Percentiles rank a stretch among this genome's conserved stretches.
Conservation (phyloP, 257 asterid genomes). For the Solanum commersonii region DNA sequence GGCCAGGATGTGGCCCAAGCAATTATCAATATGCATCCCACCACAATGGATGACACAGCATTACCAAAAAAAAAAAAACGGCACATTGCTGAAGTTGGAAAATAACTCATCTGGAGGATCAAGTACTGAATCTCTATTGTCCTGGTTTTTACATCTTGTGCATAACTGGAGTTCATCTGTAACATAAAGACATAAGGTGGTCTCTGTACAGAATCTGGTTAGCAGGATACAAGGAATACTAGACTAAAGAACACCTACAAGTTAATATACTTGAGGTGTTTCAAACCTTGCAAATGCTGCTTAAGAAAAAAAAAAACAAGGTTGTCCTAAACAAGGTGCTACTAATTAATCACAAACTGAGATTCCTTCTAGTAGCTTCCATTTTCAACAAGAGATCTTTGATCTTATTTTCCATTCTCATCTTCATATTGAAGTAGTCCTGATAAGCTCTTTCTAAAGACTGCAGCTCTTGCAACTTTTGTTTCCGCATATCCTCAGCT, state of each 20-base stretch:
- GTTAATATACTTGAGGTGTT: not conserved
- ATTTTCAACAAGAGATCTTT: conserved; percentile 81
- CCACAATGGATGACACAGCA: not conserved
- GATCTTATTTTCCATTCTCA: conserved; percentile 85
- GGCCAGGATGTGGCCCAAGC: no score
- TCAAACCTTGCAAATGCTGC: not conserved
- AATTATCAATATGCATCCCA: not conserved
- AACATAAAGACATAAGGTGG: not conserved
- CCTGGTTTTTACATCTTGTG: not conserved
- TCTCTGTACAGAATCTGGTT: conserved; percentile 40
- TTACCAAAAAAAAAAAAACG: not conserved
- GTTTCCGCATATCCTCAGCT: conserved; percentile 89
- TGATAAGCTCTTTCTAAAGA: conserved; percentile 59
- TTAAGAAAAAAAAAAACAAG: not conserved
- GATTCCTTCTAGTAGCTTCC: conserved; percentile 84
- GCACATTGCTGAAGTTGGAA: not conserved
- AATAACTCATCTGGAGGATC: not conserved
- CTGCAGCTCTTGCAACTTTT: conserved; percentile 75
- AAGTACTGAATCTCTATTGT: not conserved
- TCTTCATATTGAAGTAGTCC: conserved; percentile 75
- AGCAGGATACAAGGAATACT: conserved; percentile 3
- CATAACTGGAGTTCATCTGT: not conserved
- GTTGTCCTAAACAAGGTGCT: not conserved
- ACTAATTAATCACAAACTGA: conserved; percentile 26
- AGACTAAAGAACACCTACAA: conserved; percentile 18